Conservation (phyloP, 2,329 filamentous ascomycete genomes). For the Macrophomina phaseolina region DNA sequence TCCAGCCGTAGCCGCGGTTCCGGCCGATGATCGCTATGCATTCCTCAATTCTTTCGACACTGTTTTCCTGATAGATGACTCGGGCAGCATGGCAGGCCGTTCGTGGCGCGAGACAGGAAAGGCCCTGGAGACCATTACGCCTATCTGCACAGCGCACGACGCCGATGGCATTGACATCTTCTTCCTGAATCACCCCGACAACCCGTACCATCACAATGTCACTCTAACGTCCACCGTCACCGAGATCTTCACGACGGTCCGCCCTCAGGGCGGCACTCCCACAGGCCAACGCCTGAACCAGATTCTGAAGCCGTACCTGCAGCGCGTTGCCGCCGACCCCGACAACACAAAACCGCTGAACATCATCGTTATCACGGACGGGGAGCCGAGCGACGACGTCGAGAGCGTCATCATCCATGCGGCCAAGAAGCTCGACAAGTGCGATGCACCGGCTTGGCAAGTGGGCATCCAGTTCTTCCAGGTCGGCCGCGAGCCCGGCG, state of each 20-base stretch:
- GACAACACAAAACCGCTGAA: constrained; percentile 77
- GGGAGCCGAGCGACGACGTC: constrained; percentile 78
- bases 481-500: constrained; percentile 74
- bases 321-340: constrained; percentile 55
- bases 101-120: constrained; percentile 76
- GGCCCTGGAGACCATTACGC: constrained; percentile 75
- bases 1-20: constrained; percentile 25
- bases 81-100: constrained; percentile 79
- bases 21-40: constrained; percentile 70
- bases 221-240: constrained; percentile 63
- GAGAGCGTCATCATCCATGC: constrained; percentile 70
- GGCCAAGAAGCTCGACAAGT: constrained; percentile 72
- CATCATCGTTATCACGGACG: constrained; percentile 92
- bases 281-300: constrained; percentile 73
- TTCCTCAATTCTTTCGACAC: constrained; percentile 86
- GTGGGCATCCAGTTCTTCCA: constrained; percentile 96
- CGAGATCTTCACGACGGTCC: constrained; percentile 71
- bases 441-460: constrained; percentile 78
- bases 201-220: constrained; percentile 69
- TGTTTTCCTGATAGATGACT: constrained; percentile 89
- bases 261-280: constrained; percentile 71
- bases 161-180: constrained; percentile 86
- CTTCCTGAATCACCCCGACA: constrained; percentile 78
- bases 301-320: constrained; percentile 77
- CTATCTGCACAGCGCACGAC: constrained; percentile 81